phyloP scores from a whole-genome alignment of 2,329 filamentous ascomycete genomes.

The Botryotinia globosa region DNA sequence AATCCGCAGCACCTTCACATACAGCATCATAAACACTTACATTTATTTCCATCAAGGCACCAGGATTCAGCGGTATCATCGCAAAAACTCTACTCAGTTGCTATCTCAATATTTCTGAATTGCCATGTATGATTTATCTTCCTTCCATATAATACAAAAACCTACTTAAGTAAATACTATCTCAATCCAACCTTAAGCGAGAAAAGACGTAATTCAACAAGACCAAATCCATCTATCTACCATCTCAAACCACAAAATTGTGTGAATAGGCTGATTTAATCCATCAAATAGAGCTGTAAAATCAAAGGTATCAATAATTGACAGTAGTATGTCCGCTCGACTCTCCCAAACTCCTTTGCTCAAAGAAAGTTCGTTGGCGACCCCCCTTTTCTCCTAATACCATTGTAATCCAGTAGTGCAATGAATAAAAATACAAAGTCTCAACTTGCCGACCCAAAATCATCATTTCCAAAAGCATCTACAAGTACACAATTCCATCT shows the following conservation, averaged over 20 bases:
- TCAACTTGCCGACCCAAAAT: not conserved
- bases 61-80: not conserved
- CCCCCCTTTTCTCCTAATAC: not conserved
- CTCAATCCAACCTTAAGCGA: not conserved
- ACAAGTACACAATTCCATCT: not conserved
- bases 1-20: not conserved
- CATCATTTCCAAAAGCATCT: rapidly evolving
- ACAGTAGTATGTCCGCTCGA: not conserved
- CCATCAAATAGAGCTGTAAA: not conserved
- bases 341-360: not conserved
- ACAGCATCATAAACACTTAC: not conserved
- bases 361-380: not conserved
- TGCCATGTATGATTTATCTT: not conserved
- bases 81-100: not conserved
- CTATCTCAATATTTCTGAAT: rapidly evolving
- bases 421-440: rapidly evolving
- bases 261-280: not conserved
- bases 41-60: not conserved
- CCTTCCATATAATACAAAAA: not conserved
- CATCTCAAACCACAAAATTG: not conserved
- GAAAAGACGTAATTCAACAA: not conserved
- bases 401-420: not conserved
- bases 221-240: not conserved
- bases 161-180: not conserved
- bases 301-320: not conserved